phyloP scores from a whole-genome alignment of 2,329 filamentous ascomycete species.

The Lasiodiplodia sp. region DNA sequence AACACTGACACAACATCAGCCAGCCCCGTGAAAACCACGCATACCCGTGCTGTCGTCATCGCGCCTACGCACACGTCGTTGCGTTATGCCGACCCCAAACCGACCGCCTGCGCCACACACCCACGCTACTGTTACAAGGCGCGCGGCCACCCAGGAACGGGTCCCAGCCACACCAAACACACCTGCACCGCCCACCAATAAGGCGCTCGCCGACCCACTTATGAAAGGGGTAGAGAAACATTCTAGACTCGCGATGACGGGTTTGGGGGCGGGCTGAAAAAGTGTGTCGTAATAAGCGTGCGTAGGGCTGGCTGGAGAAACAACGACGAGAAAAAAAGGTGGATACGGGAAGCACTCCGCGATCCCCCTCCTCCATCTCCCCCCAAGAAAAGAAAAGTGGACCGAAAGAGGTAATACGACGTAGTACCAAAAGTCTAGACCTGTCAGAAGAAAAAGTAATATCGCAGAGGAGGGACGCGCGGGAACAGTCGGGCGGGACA shows the following conservation, averaged over 20 bases:
- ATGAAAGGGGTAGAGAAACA: background rate
- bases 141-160: background rate
- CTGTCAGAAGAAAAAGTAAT: too few relatives aligned
- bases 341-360: too few relatives aligned
- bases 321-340: too few relatives aligned
- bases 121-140: background rate
- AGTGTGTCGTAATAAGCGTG: background rate
- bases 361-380: too few relatives aligned
- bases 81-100: background rate
- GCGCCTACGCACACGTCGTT: background rate
- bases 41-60: background rate
- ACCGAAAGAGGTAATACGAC: too few relatives aligned
- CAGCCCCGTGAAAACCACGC: background rate
- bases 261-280: too few relatives aligned
- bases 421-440: too few relatives aligned
- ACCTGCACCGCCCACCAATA: background rate
- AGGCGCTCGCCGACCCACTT: background rate
- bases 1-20: background rate
- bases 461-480: too few relatives aligned
- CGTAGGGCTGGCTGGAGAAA: background rate
- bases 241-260: background rate
- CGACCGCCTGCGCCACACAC: background rate
- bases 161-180: background rate
- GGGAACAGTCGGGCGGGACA: too few relatives aligned
- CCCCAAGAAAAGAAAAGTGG: too few relatives aligned